Evolutionary conservation across 768 basidiomycete species (phyloP).

Genomic region (Calocybe gangraenosa): DNA sequence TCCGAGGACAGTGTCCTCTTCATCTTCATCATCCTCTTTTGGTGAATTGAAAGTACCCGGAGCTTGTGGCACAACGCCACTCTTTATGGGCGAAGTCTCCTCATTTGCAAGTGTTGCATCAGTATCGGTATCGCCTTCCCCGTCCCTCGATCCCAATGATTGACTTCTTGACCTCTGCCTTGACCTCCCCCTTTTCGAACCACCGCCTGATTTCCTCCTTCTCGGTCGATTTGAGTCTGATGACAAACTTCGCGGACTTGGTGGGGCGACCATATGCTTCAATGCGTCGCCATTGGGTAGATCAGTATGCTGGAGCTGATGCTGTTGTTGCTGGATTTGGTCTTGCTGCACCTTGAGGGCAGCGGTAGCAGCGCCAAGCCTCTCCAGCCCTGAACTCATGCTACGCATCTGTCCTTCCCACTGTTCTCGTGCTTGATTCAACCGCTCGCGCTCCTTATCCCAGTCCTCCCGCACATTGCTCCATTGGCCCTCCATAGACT

Average conservation of each 20-base stretch:
- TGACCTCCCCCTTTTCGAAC: constrained; percentile 21
- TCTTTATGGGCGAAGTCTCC: constrained; percentile 25
- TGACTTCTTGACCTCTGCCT: constrained; percentile 20
- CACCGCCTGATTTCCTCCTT: constrained; percentile 28
- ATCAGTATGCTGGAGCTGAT: constrained; percentile 12
- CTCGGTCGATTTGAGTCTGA: constrained; percentile 56
- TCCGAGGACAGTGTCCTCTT: constrained; percentile 20
- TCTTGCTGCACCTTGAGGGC: constrained; percentile 15
- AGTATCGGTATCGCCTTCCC: constrained; percentile 20
- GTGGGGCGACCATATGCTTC: constrained; percentile 55
- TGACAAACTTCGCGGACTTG: constrained; percentile 68
- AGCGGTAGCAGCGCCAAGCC: constrained; percentile 26
- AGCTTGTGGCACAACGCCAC: neutral
- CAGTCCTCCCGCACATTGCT: constrained; percentile 74
- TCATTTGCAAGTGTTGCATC: constrained; percentile 29
- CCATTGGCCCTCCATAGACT: constrained; percentile 78
- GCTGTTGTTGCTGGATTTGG: constrained; percentile 17
- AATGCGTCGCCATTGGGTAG: constrained; percentile 34
- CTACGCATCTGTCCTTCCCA: constrained; percentile 64
- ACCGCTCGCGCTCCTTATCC: constrained; percentile 73
- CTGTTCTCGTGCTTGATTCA: constrained; percentile 70
- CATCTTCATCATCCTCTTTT: constrained; percentile 19
- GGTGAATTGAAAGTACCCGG: constrained; percentile 5
- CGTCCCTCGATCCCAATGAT: constrained; percentile 15
- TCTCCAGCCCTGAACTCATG: constrained; percentile 53